A percentile compares a stretch with the other conserved stretches of the same genome.
These are phyloP conservation scores for Chlamydomonas schloesseri DNA, from an alignment of 139 green algal genomes.

Conservation along the genomic window DNA sequence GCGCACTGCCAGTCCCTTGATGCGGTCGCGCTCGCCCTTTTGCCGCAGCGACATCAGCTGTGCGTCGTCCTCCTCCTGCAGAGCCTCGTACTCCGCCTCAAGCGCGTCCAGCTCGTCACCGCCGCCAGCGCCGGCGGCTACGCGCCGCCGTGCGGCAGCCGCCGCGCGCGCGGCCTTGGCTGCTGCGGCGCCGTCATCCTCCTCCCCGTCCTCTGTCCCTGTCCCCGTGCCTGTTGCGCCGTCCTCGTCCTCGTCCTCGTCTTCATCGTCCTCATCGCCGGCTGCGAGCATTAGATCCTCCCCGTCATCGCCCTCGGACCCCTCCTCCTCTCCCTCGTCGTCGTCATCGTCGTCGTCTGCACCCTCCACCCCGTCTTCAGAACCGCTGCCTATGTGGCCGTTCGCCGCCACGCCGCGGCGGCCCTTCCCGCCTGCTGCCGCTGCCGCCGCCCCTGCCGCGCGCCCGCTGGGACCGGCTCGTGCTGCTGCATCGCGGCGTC, in stretches of 20 bases:
- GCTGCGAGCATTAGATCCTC: background rate
- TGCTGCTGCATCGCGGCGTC: background rate
- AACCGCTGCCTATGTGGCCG: background rate
- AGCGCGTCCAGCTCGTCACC: constrained; percentile 62
- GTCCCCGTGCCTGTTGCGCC: background rate
- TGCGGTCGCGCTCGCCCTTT: constrained; percentile 49
- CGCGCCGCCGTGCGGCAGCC: too few relatives aligned
- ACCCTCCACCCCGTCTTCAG: background rate
- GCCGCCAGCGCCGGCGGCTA: background rate
- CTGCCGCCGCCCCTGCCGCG: background rate
- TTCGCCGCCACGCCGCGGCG: background rate
- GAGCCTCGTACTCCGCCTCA: constrained; percentile 61
- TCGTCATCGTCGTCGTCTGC: background rate
- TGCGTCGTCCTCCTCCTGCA: constrained; percentile 48
- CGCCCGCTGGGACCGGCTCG: background rate
- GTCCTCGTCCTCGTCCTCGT: constrained; percentile 12
- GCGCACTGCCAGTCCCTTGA: constrained; percentile 60
- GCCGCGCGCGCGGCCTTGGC: background rate
- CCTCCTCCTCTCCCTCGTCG: constrained; percentile 1
- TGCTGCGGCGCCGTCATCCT: too few relatives aligned
- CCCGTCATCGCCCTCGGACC: background rate
- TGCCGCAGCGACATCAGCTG: constrained; percentile 39
- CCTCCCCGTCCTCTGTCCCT: background rate
- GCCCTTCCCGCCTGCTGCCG: background rate
- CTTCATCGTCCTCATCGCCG: constrained; percentile 15